These are phyloP conservation scores for Tephrocybe sp. DNA, from an alignment of 768 basidiomycete genomes.

Conservation along the genomic window DNA sequence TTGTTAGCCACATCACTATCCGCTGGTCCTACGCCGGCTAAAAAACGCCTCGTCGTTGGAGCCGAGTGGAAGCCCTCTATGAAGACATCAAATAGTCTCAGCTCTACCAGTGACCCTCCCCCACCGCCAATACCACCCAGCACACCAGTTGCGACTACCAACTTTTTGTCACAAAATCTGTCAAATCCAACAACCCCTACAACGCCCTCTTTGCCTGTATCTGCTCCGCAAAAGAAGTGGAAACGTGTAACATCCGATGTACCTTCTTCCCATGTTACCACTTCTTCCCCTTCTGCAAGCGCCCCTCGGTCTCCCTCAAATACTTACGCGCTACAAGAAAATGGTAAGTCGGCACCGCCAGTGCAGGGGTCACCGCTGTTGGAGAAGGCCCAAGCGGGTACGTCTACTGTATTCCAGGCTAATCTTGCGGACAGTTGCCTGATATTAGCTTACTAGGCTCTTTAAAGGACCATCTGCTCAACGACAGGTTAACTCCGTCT, in stretches of 20 bases:
- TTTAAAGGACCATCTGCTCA: no score
- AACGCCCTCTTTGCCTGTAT: slow-evolving; percentile 15
- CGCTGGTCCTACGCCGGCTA: slow-evolving; percentile 19
- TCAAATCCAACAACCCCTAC: slow-evolving; percentile 25
- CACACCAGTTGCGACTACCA: slow-evolving; percentile 1
- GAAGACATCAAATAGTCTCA: slow-evolving; percentile 17
- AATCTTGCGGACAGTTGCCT: not conserved
- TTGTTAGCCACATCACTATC: slow-evolving; percentile 11
- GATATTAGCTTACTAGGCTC: slow-evolving; percentile 10
- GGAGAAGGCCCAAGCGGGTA: slow-evolving; percentile 12
- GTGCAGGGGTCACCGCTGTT: not conserved
- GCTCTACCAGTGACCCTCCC: slow-evolving; percentile 13
- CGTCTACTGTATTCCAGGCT: not conserved
- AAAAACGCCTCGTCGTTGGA: slow-evolving; percentile 45
- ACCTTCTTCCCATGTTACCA: slow-evolving; percentile 1
- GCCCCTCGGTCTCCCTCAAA: not conserved
- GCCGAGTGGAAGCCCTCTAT: slow-evolving; percentile 50
- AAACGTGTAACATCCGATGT: slow-evolving; percentile 23
- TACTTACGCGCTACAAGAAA: not conserved
- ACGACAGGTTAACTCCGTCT: slow-evolving; percentile 13
- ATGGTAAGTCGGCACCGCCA: not conserved
- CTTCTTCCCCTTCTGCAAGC: slow-evolving; percentile 3
- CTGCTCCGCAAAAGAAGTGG: slow-evolving; percentile 25
- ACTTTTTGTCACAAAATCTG: slow-evolving; percentile 19
- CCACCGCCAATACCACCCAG: slow-evolving; percentile 15